phyloP scores from a whole-genome alignment of 1,139 yeast species.

The Kodamaea anthophila region DNA sequence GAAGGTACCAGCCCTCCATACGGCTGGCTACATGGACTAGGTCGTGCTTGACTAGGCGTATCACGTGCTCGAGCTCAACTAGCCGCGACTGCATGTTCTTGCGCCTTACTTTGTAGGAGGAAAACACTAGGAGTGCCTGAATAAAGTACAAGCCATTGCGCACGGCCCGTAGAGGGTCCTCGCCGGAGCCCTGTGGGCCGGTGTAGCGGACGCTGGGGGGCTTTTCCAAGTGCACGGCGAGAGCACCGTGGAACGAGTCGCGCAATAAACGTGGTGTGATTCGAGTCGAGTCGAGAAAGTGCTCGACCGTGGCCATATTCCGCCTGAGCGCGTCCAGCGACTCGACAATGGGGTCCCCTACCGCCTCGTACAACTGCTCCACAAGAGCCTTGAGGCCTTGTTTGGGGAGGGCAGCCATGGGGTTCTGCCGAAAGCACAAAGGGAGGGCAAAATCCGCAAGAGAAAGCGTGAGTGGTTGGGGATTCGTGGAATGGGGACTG shows the following conservation, averaged over 20 bases:
- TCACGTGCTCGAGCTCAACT: constrained; percentile 73
- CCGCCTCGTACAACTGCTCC: constrained; percentile 65
- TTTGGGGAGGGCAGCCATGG: constrained; percentile 51
- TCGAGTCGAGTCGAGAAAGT: constrained; percentile 44
- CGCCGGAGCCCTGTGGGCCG: neutral
- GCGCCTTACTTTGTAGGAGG: constrained; percentile 61
- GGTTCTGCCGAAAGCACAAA: constrained; percentile 55
- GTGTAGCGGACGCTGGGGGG: constrained; percentile 1
- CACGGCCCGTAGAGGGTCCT: constrained; percentile 11
- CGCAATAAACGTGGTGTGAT: constrained; percentile 47
- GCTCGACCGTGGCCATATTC: constrained; percentile 42
- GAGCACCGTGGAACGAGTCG: constrained; percentile 53
- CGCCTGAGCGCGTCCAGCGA: constrained; percentile 28
- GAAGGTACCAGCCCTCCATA: constrained; percentile 78
- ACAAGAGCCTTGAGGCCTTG: constrained; percentile 67
- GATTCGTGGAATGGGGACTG: constrained; percentile 57
- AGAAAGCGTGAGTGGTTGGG: constrained; percentile 42
- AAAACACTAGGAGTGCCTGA: constrained; percentile 63
- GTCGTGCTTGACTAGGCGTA: constrained; percentile 60
- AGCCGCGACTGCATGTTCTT: constrained; percentile 74
- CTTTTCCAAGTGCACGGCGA: constrained; percentile 28
- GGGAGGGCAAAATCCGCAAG: constrained; percentile 60
- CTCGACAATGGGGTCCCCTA: constrained; percentile 59
- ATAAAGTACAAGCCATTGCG: constrained; percentile 62
- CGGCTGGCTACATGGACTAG: constrained; percentile 60